Evolutionary conservation across 1,139 yeast genomes (phyloP), one percentile per base, ranked within the genome.

Genomic region (Pichia sp.): DNA sequence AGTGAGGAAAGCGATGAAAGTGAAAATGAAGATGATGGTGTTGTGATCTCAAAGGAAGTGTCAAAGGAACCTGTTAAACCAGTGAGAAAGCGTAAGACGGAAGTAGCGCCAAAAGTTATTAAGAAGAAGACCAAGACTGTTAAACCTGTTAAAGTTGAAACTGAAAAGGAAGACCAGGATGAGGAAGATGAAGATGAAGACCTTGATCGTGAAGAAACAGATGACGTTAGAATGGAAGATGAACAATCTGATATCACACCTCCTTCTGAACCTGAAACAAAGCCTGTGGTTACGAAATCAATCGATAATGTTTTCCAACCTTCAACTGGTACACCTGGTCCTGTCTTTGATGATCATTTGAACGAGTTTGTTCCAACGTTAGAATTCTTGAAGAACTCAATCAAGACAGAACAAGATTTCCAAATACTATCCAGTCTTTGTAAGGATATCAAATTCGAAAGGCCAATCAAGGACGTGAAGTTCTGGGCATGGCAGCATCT

Each of bases 361-460:
- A 58, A 61, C 4, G 53, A 63, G 2, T 60, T 69, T 9, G 46
- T 47, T 4, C 53, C 52, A 24, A 81, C 79, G 45, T 59, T 88
- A 39, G 72, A 70, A 15, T 72, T 71, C 11, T 57, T 88, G 3
- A 86, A 84, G 56, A 62, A 67, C 4, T 51, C 79, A 1, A 67
- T 90, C 20, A 79, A 79, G 58, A 96, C 90, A 60, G 79, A 77
- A 1, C 96, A 90, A 62, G 97, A 90, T 65, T 68, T 82, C 50
- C 63, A 61, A 27, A 61, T 83, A 18, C 72, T 87, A 18, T 69
- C 71, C 47, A 71, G 74, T 50, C 69, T 78, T 0, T 64, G 85
- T 22, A 59, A 55, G 14, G 65, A 63, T 1, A 58, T 65, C 4
- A 63, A 61, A 7, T 54, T 32, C 20, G 40, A 17, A 3, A 41